Percentiles rank a stretch among this genome's conserved stretches.
Evolutionary conservation across 768 basidiomycete genomes (phyloP).

Genomic region (Dioszegia aurantiaca): DNA sequence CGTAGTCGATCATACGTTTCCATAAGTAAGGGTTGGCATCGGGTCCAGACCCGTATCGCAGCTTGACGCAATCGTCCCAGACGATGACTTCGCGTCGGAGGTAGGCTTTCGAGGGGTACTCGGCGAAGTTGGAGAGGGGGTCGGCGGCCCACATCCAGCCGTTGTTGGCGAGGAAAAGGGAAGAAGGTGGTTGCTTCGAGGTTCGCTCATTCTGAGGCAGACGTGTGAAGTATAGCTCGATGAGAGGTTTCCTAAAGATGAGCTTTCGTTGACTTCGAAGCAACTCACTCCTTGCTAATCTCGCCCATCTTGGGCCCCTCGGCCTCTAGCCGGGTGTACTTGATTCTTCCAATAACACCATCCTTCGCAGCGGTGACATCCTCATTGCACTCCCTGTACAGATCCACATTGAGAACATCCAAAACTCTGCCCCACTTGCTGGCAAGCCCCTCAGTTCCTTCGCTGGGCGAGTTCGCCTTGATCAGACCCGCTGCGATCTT

Average conservation of each 20-base stretch:
- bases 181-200: conserved; percentile 55
- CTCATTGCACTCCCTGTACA: conserved; percentile 82
- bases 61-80: conserved; percentile 97
- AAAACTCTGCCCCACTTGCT: conserved; percentile 74
- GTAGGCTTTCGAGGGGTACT: conserved; percentile 87
- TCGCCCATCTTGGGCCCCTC: conserved; percentile 80
- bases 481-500: conserved; percentile 70
- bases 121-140: conserved; percentile 89
- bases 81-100: conserved; percentile 92
- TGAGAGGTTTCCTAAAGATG: conserved; percentile 67
- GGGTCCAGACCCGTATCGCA: conserved; percentile 81
- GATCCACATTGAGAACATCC: conserved; percentile 80
- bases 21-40: conserved; percentile 90
- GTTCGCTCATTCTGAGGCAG: conserved; percentile 57
- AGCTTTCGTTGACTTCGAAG: neutral
- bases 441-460: conserved; percentile 61
- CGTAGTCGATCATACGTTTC: conserved; percentile 83
- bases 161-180: conserved; percentile 88
- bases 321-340: conserved; percentile 74
- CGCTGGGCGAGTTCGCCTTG: conserved; percentile 60
- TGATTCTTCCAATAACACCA: conserved; percentile 70
- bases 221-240: conserved; percentile 90
- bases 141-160: conserved; percentile 99
- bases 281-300: conserved; percentile 65
- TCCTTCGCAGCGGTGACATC: conserved; percentile 74